Evolutionary conservation across 495 filamentous ascomycete species (phyloP).

Genomic region (Aspergillus olivimuriae): DNA sequence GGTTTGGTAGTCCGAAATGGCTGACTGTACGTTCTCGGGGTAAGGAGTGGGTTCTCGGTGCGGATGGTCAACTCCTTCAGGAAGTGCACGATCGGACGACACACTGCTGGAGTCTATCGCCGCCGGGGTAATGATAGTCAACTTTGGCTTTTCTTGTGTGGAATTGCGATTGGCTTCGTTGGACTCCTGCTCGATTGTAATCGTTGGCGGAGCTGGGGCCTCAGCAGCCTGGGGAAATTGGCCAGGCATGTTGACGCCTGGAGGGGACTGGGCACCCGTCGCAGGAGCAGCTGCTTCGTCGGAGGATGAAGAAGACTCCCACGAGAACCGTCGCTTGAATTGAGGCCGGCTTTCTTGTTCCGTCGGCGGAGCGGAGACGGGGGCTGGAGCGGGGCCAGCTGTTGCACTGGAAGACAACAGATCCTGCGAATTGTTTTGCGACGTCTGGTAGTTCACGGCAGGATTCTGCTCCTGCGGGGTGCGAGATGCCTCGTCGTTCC

Average conservation of each 20-base stretch:
- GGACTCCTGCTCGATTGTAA: neutral
- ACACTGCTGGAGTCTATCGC: constrained; percentile 12
- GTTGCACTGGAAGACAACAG: no score
- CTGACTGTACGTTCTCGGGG: constrained; percentile 5
- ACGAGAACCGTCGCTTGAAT: constrained; percentile 34
- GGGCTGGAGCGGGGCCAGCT: constrained; percentile 17
- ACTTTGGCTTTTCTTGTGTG: constrained; percentile 15
- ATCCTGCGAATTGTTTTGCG: constrained; percentile 11
- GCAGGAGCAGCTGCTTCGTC: constrained; percentile 6
- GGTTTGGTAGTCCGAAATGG: neutral
- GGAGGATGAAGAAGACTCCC: constrained; percentile 29
- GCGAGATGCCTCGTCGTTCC: constrained; percentile 32
- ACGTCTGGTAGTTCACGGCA: constrained; percentile 13
- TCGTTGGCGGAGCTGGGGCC: constrained; percentile 6
- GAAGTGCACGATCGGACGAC: constrained; percentile 5
- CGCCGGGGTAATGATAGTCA: constrained; percentile 19
- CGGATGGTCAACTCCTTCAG: constrained; percentile 7
- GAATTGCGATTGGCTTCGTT: neutral
- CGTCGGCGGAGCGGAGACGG: constrained; percentile 5
- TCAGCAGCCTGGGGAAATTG: constrained; percentile 15
- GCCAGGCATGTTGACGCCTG: constrained; percentile 10
- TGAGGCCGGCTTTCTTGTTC: constrained; percentile 15
- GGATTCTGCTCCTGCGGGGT: constrained; percentile 9
- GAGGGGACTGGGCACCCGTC: constrained; percentile 1
- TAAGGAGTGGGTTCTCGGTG: constrained; percentile 5